Evolutionary conservation across 495 filamentous ascomycete genomes (phyloP).

Genomic region (Oidiodendron maius): DNA sequence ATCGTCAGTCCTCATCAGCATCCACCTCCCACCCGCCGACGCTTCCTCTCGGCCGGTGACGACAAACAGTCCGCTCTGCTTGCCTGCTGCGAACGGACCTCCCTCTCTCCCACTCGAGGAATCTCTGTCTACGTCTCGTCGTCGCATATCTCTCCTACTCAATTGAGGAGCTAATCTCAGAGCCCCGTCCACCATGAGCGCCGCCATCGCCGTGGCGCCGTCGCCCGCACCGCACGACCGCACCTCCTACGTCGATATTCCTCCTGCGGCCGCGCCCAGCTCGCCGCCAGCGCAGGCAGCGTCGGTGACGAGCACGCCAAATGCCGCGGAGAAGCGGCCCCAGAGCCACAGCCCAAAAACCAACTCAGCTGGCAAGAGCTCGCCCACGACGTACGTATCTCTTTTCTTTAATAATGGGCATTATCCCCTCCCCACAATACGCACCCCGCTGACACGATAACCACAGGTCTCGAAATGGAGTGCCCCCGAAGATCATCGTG

Average conservation of each 20-base stretch:
- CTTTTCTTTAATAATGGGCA: slow-evolving; percentile 1
- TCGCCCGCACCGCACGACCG: slow-evolving; percentile 54
- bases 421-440: background rate
- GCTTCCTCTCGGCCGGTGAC: too few species aligned
- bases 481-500: slow-evolving; percentile 76
- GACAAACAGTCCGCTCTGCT: too few species aligned
- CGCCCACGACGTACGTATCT: slow-evolving; percentile 41
- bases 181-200: slow-evolving; percentile 56
- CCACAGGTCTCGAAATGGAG: slow-evolving; percentile 44
- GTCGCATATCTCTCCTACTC: too few species aligned
- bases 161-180: too few species aligned
- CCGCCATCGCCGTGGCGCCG: slow-evolving; percentile 54
- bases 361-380: slow-evolving; percentile 27
- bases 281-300: slow-evolving; percentile 31
- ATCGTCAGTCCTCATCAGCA: too few species aligned
- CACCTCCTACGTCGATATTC: slow-evolving; percentile 35
- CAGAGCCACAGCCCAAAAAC: slow-evolving; percentile 43
- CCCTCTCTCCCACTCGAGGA: too few species aligned
- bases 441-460: slow-evolving; percentile 13
- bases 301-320: slow-evolving; percentile 33
- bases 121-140: too few species aligned
- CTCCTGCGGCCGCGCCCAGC: slow-evolving; percentile 35
- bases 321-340: slow-evolving; percentile 36
- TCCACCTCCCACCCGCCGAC: too few species aligned
- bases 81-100: too few species aligned